Conservation (phyloP, 78 protist genomes). For the Anaeramoeba flamelloides region DNA sequence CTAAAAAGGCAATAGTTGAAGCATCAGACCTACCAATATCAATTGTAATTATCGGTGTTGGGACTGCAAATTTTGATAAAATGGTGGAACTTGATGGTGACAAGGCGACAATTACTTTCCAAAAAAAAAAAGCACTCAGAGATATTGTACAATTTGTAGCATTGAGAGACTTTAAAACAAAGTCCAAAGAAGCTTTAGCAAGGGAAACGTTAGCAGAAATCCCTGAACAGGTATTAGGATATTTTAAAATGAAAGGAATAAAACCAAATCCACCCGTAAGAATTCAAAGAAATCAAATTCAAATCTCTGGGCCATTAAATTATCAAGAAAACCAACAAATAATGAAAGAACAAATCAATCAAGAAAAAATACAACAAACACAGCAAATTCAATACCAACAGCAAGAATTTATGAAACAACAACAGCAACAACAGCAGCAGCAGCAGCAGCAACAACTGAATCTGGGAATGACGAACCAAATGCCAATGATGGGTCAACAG, state of each 20-base stretch:
- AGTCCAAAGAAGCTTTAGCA: slow-evolving; percentile 11
- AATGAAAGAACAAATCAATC: too few relatives aligned
- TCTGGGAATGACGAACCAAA: too few relatives aligned
- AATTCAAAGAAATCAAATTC: too few relatives aligned
- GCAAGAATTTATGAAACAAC: too few relatives aligned
- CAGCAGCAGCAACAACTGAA: too few relatives aligned
- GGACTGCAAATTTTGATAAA: slow-evolving; percentile 15
- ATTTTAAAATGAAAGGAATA: slow-evolving; percentile 12
- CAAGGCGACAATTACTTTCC: neutral
- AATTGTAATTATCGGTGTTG: slow-evolving; percentile 23
- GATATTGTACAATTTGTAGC: slow-evolving; percentile 20
- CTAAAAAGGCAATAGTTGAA: slow-evolving; percentile 17
- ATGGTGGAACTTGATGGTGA: slow-evolving; percentile 17
- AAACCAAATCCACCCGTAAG: too few relatives aligned
- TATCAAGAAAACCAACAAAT: too few relatives aligned
- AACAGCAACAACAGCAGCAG: too few relatives aligned
- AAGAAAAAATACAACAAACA: too few relatives aligned
- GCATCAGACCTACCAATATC: slow-evolving; percentile 23
- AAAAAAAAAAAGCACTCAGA: neutral
- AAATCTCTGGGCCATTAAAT: too few relatives aligned
- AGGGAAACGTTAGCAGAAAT: slow-evolving; percentile 10
- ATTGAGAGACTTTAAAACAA: slow-evolving; percentile 13
- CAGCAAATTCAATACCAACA: too few relatives aligned
- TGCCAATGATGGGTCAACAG: too few relatives aligned
- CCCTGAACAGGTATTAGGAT: slow-evolving; percentile 14